Base-by-base conservation (phyloP, 139 green algal species). In the Chlorella sp. region DNA sequence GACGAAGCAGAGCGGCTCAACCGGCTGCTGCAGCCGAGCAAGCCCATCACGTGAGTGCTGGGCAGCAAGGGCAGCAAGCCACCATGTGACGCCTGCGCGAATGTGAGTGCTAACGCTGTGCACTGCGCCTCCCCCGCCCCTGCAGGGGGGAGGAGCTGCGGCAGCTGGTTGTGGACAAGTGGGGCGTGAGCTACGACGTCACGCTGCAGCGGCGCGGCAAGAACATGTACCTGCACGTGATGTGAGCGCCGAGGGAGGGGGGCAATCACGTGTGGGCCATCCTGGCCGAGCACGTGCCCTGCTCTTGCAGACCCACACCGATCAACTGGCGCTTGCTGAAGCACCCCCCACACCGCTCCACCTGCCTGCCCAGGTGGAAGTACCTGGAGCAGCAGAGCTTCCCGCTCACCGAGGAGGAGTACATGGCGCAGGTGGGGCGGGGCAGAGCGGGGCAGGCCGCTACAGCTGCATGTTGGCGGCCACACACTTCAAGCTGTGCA, bases 351-450 rank as follows among this genome's bases (percentile, higher is more conserved):
- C n/a, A 51, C 44, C 44, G 7, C 7, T 51, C 7, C 44, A 51
- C 44, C n/a, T 62, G 39, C 28, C 36, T 11, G 70, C 16, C 12
- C 25, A 20, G 70, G 83, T 94, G 90, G 90, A 83, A 81, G 55
- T 91, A 79, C 65, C 81, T 94, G n/a, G 90, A 88, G 86, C 90
- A 94, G 64, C 82, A 87, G 64, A 83, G 44, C 74, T 94, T 94
- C 74, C 86, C 88, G 23, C 67, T 94, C 80, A 91, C 75, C 5
- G 87, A 92, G 76, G 79, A 89, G 44, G 84, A 93, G 89, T 94
- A 94, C 70, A 25, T 85, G 72, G 41, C 51, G 51, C 51, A 60
- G 51, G 51, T 60, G n/a, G n/a, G n/a, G n/a, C n/a, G n/a, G n/a
- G n/a, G n/a, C n/a, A n/a, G n/a, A n/a, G n/a, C n/a, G n/a, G n/a